Percentiles rank a stretch among this genome's conserved stretches.
Evolutionary conservation across 305 asterid species (phyloP).

Genomic region (Fraxinus floribunda): DNA sequence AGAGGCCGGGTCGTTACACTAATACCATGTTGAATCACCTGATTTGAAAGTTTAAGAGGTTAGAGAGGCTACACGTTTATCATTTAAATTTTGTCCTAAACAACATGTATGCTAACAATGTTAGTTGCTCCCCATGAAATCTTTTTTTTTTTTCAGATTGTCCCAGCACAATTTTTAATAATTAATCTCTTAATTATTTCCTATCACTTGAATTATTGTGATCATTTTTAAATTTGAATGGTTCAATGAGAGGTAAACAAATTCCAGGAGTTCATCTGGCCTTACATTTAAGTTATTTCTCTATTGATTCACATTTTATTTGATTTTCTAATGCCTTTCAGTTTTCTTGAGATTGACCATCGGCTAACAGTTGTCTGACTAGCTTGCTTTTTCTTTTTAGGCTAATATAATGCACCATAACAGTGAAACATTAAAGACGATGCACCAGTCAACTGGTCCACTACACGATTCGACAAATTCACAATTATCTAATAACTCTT

Average conservation of each 20-base stretch:
- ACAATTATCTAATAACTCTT: slow-evolving; percentile 35
- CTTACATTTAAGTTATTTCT: background rate
- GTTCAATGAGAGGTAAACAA: background rate
- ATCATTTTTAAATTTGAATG: background rate
- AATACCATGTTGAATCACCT: background rate
- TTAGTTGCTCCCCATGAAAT: background rate
- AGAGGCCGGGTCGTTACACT: too few species aligned
- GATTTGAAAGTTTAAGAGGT: background rate
- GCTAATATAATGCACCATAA: slow-evolving; percentile 73
- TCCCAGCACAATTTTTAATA: background rate
- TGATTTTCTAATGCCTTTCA: slow-evolving; percentile 7
- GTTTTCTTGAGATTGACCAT: slow-evolving; percentile 10
- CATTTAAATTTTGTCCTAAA: background rate
- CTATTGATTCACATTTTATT: slow-evolving; percentile 15
- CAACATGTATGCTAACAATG: background rate
- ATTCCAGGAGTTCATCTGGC: background rate
- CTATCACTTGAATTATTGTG: background rate
- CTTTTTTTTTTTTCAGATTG: background rate
- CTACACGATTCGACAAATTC: slow-evolving; percentile 37
- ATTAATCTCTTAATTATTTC: background rate
- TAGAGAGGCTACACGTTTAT: background rate
- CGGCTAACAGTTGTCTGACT: slow-evolving; percentile 9
- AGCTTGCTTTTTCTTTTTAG: slow-evolving; percentile 36
- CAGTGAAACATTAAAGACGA: slow-evolving; percentile 59
- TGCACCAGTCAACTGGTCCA: slow-evolving; percentile 44